Conservation (phyloP, 23 red algal genomes). For the Agarophyton chilense region DNA sequence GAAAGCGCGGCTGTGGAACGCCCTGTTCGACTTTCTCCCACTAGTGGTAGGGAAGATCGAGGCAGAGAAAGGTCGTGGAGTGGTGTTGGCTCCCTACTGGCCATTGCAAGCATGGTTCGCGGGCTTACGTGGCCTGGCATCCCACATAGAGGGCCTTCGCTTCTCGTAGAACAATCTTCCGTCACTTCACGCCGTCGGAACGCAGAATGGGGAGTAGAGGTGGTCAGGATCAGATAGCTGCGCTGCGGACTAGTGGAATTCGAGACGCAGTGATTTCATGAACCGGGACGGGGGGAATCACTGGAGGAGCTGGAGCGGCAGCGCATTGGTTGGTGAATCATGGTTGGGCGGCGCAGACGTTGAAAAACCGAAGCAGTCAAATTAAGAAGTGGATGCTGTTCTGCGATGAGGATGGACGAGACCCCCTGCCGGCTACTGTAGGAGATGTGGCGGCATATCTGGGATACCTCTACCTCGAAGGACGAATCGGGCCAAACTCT, state of each 20-base stretch:
- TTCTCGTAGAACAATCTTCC: not conserved
- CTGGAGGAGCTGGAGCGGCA: slow-evolving; percentile 28
- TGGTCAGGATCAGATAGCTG: not conserved
- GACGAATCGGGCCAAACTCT: no score
- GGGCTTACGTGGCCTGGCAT: not conserved
- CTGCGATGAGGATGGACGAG: slow-evolving; percentile 31
- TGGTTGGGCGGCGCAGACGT: not conserved
- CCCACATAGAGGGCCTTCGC: not conserved
- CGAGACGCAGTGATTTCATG: not conserved
- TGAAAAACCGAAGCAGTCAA: not conserved
- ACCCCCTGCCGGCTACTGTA: no score
- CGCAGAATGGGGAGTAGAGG: not conserved
- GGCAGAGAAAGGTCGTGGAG: not conserved
- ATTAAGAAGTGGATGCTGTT: not conserved
- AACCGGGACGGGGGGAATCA: not conserved
- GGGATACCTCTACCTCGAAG: no score
- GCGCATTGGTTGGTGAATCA: not conserved
- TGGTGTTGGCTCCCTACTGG: slow-evolving; percentile 25
- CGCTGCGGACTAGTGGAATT: not conserved
- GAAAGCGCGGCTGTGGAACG: not conserved
- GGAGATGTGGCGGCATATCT: no score
- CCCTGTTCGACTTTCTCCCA: not conserved
- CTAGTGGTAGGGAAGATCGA: not conserved
- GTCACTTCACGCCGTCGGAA: not conserved
- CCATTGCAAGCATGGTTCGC: slow-evolving; percentile 20